Base-by-base conservation (phyloP, 1,284 basidiomycete genomes). In the Boletus semigastroideus region DNA sequence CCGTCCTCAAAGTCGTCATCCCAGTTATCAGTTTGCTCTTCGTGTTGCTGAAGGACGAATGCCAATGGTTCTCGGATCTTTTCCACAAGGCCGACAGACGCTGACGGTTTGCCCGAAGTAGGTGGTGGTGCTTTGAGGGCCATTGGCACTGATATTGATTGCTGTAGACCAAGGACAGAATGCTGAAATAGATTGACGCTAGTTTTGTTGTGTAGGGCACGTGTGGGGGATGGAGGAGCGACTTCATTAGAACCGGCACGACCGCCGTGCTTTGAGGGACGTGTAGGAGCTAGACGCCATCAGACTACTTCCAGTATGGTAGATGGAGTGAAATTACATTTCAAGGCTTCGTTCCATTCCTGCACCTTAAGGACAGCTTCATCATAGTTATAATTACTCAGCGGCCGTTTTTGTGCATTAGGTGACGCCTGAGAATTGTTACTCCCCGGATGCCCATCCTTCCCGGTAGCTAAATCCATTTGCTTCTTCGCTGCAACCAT, bases 291-390 rank as follows among this genome's bases (percentile, higher is more conserved):
- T 84, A 48, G 36, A 48, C 46, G 56, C 27, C 22, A 67, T 69
- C 19, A 71, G 69, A 71, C 60, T 63, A 38, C 14, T 34, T 39
- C 34, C 9, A 41, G 31, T 47, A 49, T 44, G 52, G 37, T 56
- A 42, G 31, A 57, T 31, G 25, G 20, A 40, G 5, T 25, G 45
- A 45, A 41, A 11, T 60, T 68, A 93, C 90, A 94, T 74, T 87
- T 94, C 50, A 99, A 74, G 1, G 94, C 94, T 67, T 98, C 92
- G 63, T 99, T 99, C 95, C 95, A 99, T 69, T 98, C 92, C 71
- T 97, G 94, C 19, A 99, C 96, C 62, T 91, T 88, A 65, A 94
- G 78, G 38, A 99, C 92, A 13, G 92, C 93, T 65, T 98, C 92
- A 59, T 98, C 93, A 65, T 90, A 96, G 59, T 90, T 92, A 71